Evolutionary conservation across 108 stramenopile genomes (phyloP).

Genomic region (Discostella stelligeroides): DNA sequence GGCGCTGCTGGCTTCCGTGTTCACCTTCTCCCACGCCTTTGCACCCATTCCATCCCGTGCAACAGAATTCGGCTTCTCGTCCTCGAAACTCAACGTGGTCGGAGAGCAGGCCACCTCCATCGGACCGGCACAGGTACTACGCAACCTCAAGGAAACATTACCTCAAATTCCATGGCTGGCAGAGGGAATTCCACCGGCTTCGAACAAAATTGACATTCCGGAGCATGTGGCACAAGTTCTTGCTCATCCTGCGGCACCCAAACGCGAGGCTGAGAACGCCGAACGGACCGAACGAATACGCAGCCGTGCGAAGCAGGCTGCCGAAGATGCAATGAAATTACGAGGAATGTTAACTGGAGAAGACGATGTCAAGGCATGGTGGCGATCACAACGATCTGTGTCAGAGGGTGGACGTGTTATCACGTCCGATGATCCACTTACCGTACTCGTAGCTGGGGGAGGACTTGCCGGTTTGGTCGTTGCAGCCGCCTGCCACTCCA

Average conservation of each 20-base stretch:
- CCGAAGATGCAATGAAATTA: constrained; percentile 69
- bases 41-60: constrained; percentile 6
- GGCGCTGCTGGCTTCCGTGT: background rate
- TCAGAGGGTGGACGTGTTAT: constrained; percentile 63
- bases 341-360: constrained; percentile 57
- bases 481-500: constrained; percentile 87
- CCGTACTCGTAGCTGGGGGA: constrained; percentile 81
- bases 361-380: constrained; percentile 71
- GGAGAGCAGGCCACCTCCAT: constrained; percentile 73
- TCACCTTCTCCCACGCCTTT: constrained; percentile 4
- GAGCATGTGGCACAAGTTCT: constrained; percentile 60
- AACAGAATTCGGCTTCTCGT: background rate
- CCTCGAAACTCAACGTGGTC: constrained; percentile 43
- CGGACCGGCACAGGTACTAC: constrained; percentile 61
- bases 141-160: constrained; percentile 57
- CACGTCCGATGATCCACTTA: constrained; percentile 76
- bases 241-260: constrained; percentile 60
- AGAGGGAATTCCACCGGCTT: constrained; percentile 50
- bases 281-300: constrained; percentile 73
- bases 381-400: constrained; percentile 54
- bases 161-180: constrained; percentile 76
- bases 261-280: constrained; percentile 63
- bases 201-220: constrained; percentile 77
- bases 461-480: constrained; percentile 88
- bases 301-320: constrained; percentile 60